Evolutionary conservation across 1,139 yeast genomes (phyloP).

Genomic region (Blastobotrys petasosporus): DNA sequence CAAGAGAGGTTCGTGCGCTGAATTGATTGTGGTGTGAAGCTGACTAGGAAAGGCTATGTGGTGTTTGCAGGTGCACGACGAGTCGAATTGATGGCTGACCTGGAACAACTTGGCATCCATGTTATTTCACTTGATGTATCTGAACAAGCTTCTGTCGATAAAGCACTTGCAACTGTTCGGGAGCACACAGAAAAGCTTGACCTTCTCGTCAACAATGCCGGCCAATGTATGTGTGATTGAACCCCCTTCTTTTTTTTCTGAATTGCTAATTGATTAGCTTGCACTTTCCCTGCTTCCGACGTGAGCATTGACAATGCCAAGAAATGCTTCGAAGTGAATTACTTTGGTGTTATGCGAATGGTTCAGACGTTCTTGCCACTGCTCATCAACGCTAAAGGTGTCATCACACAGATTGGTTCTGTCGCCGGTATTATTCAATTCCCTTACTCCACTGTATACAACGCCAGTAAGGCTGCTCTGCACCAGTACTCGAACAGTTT

Average conservation of each 20-base stretch:
- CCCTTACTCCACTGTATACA: slow-evolving; percentile 65
- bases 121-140: slow-evolving; percentile 50
- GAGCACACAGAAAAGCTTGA: slow-evolving; percentile 46
- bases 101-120: slow-evolving; percentile 37
- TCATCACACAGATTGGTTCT: slow-evolving; percentile 71
- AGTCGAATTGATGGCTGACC: slow-evolving; percentile 53
- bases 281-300: slow-evolving; percentile 67
- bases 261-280: slow-evolving; percentile 38
- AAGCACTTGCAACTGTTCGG: slow-evolving; percentile 40
- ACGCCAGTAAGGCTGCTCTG: slow-evolving; percentile 72
- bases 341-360: slow-evolving; percentile 60
- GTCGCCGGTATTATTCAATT: slow-evolving; percentile 60
- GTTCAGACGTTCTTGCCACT: slow-evolving; percentile 54
- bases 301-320: slow-evolving; percentile 51
- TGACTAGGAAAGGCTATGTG: slow-evolving; percentile 40
- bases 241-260: background rate
- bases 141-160: slow-evolving; percentile 43
- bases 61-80: slow-evolving; percentile 76
- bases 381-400: slow-evolving; percentile 62
- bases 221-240: slow-evolving; percentile 25
- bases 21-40: background rate
- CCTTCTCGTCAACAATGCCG: slow-evolving; percentile 64
- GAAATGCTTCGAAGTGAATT: slow-evolving; percentile 61
- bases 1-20: slow-evolving; percentile 26
- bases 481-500: slow-evolving; percentile 61